A percentile compares a stretch with the other conserved stretches of the same genome.
These are phyloP conservation scores for Anthracocystis setariae DNA, from an alignment of 1,284 basidiomycete genomes.

Conservation along the genomic window DNA sequence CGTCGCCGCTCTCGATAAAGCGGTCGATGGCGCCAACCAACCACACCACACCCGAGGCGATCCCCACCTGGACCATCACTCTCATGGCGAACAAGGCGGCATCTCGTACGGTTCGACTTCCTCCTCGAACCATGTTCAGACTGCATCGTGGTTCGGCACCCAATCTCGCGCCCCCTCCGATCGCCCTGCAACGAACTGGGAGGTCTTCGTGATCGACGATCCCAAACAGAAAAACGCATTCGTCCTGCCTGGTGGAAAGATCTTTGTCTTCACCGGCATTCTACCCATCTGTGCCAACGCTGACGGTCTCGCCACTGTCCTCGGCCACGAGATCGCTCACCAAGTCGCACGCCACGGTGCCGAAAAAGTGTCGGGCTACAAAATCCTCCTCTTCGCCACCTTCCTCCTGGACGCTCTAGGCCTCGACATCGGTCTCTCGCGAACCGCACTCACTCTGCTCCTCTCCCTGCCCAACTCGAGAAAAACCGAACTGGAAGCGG, in stretches of 20 bases:
- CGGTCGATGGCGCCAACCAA: slow-evolving; percentile 68
- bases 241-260: slow-evolving; percentile 78
- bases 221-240: slow-evolving; percentile 78
- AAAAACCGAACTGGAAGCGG: slow-evolving; percentile 82
- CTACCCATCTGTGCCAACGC: slow-evolving; percentile 82
- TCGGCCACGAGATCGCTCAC: slow-evolving; percentile 87
- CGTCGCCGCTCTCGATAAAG: slow-evolving; percentile 74
- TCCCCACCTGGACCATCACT: slow-evolving; percentile 28
- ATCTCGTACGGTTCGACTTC: slow-evolving; percentile 34
- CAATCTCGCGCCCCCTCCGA: slow-evolving; percentile 2
- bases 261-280: slow-evolving; percentile 88
- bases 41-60: slow-evolving; percentile 40
- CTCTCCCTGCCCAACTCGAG: slow-evolving; percentile 84
- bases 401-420: slow-evolving; percentile 53
- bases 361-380: slow-evolving; percentile 64
- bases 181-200: slow-evolving; percentile 70
- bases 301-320: slow-evolving; percentile 83
- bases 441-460: slow-evolving; percentile 72
- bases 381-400: slow-evolving; percentile 49
- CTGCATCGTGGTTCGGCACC: slow-evolving; percentile 14
- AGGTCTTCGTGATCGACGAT: slow-evolving; percentile 84
- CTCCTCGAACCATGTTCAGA: neutral
- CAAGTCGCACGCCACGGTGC: slow-evolving; percentile 69
- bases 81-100: slow-evolving; percentile 41
- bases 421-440: slow-evolving; percentile 52